Conservation (phyloP, 2,329 filamentous ascomycete species). For the Penicillium hordei region DNA sequence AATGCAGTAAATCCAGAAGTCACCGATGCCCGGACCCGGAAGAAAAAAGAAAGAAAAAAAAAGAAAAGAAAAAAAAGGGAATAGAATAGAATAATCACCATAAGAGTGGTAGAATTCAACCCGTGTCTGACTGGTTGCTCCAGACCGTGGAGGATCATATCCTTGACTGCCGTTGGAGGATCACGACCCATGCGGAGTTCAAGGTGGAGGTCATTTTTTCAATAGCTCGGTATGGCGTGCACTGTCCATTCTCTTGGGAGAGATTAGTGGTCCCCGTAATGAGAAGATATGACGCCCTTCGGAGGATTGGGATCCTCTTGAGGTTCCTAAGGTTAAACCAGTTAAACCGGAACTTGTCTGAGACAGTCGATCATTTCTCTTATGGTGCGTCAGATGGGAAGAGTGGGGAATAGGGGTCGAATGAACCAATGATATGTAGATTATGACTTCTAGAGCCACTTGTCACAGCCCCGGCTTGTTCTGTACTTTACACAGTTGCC, state of each 20-base stretch:
- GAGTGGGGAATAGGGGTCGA: neutral
- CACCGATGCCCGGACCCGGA: constrained; percentile 1
- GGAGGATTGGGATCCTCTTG: neutral
- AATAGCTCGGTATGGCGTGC: constrained; percentile 8
- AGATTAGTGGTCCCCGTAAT: neutral
- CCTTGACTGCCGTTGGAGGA: constrained; percentile 12
- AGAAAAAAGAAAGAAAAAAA: neutral
- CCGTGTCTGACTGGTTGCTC: constrained; percentile 3
- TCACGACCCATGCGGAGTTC: constrained; percentile 5
- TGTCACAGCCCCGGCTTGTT: neutral
- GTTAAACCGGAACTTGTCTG: neutral
- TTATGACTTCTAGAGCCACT: neutral
- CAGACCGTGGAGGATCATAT: constrained; percentile 17
- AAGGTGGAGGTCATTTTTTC: constrained; percentile 1
- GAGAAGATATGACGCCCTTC: constrained; percentile 1
- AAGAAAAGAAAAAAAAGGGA: neutral
- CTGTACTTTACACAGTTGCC: neutral
- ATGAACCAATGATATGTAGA: neutral
- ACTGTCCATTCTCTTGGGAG: constrained; percentile 1
- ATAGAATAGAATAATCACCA: neutral
- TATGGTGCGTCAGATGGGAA: neutral
- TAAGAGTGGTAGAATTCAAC: neutral
- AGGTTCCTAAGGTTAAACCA: constrained; percentile 1
- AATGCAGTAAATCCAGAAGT: neutral
- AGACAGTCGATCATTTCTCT: neutral